Evolutionary conservation across 2,329 filamentous ascomycete species (phyloP).

Genomic region (Beauveria bassiana): DNA sequence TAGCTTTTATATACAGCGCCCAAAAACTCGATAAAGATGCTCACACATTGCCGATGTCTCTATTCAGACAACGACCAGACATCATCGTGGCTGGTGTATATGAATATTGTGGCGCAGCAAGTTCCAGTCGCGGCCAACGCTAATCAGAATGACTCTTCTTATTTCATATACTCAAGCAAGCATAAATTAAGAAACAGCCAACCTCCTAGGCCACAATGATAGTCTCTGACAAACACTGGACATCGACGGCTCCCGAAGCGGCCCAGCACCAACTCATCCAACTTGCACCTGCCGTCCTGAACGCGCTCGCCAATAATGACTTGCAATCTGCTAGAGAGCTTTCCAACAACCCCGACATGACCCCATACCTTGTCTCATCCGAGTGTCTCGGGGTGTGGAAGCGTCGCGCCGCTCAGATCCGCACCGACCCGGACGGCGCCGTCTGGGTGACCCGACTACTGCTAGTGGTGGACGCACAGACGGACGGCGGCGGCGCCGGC

Average conservation of each 20-base stretch:
- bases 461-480: slow-evolving; percentile 1
- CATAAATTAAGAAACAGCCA: no score
- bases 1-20: no score
- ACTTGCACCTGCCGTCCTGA: background rate
- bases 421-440: background rate
- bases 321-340: background rate
- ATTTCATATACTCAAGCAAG: no score
- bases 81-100: no score
- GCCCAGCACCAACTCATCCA: background rate
- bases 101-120: no score
- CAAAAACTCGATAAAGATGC: no score
- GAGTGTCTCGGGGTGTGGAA: slow-evolving; percentile 6
- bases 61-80: no score
- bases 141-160: no score
- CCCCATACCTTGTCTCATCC: background rate
- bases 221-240: background rate
- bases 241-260: background rate
- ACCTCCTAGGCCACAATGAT: background rate
- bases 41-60: no score
- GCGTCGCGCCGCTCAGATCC: background rate
- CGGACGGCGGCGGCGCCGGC: background rate
- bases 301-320: background rate
- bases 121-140: no score
- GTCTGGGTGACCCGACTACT: slow-evolving; percentile 6
- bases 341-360: background rate